These are phyloP conservation scores for Capsicum baccatum DNA, from an alignment of 257 asterid genomes.

Conservation along the genomic window DNA sequence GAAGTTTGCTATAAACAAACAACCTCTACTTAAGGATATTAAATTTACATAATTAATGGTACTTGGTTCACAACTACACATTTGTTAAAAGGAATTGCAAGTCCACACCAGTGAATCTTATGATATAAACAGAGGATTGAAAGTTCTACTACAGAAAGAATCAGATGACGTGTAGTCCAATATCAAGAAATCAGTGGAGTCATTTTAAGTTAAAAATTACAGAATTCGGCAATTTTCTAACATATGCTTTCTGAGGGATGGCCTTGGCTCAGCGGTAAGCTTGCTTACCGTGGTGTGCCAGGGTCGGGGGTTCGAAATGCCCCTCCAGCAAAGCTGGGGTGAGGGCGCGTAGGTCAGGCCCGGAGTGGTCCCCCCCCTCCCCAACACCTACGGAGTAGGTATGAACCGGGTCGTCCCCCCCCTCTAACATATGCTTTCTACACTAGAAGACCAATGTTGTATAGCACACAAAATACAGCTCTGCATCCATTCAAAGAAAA, in stretches of 20 bases:
- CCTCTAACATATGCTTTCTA: not conserved
- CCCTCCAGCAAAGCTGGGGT: too few relatives aligned
- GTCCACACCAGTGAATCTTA: not conserved
- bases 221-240: not conserved
- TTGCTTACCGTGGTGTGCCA: too few relatives aligned
- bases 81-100: not conserved
- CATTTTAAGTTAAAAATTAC: not conserved
- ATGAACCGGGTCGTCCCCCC: too few relatives aligned
- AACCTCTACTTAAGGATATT: not conserved
- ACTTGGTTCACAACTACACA: not conserved
- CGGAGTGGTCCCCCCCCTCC: too few relatives aligned
- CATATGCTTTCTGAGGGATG: not conserved
- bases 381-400: too few relatives aligned
- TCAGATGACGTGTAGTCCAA: not conserved
- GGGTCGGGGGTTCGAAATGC: too few relatives aligned
- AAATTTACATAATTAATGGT: not conserved
- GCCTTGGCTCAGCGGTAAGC: too few relatives aligned
- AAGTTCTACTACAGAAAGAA: not conserved
- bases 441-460: not conserved
- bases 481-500: not conserved
- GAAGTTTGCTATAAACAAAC: not conserved
- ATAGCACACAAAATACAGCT: not conserved
- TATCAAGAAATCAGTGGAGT: not conserved
- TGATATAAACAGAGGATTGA: not conserved
- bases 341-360: too few relatives aligned